Conservation (phyloP, 2,329 filamentous ascomycete genomes). For the Trichophaea hybrida region DNA sequence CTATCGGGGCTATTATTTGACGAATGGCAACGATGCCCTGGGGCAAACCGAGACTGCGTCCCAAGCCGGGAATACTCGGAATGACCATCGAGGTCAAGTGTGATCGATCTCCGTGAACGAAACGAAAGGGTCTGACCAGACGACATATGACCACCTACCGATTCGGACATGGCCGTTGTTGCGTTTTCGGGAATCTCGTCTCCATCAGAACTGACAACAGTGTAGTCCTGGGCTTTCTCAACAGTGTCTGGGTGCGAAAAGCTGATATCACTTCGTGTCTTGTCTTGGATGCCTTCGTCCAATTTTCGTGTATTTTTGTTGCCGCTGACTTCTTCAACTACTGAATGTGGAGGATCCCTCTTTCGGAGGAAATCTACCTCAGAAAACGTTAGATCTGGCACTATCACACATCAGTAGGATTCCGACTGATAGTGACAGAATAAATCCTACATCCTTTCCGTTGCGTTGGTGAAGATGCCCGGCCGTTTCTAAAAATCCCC, state of each 20-base stretch:
- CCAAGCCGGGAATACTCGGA: constrained; percentile 16
- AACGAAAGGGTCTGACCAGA: neutral
- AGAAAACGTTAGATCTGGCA: constrained; percentile 41
- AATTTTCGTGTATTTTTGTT: neutral
- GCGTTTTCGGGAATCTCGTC: neutral
- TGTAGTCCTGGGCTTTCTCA: neutral
- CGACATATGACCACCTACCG: neutral
- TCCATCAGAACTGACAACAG: neutral
- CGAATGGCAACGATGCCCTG: neutral
- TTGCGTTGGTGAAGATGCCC: constrained; percentile 30
- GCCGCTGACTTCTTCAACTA: neutral
- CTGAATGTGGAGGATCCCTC: neutral
- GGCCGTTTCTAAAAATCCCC: constrained; percentile 37
- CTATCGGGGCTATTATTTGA: neutral
- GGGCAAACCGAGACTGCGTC: constrained; percentile 6
- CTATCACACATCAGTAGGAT: constrained; percentile 29
- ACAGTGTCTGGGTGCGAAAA: neutral
- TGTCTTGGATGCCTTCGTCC: neutral
- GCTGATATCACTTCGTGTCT: neutral
- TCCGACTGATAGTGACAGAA: neutral
- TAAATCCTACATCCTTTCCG: constrained; percentile 31
- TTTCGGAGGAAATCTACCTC: constrained; percentile 36
- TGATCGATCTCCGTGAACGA: neutral
- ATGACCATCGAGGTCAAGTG: constrained; percentile 2
- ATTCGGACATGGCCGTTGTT: neutral